A percentile compares a stretch with the other conserved stretches of the same genome.
Conservation (phyloP, 805 yeast genomes). For the Ogataea paraovalis region DNA sequence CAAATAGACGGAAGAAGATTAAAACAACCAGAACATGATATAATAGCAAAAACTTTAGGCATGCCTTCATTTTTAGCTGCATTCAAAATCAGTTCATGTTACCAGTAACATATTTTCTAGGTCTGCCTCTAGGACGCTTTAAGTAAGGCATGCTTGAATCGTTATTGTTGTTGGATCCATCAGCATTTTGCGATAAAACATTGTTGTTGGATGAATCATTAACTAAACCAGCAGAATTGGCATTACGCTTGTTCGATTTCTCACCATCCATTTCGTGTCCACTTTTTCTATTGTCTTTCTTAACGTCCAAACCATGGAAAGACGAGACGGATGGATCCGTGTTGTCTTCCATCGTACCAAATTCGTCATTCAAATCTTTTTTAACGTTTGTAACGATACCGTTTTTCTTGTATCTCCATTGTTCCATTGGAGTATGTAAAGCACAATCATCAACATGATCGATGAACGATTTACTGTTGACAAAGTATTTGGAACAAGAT, state of each 20-base stretch:
- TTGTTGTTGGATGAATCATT: background rate
- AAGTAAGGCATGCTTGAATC: conserved; percentile 9
- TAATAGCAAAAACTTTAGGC: too few species aligned
- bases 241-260: background rate
- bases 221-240: background rate
- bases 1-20: background rate
- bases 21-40: background rate
- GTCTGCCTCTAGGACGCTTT: conserved; percentile 26
- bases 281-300: background rate
- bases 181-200: background rate
- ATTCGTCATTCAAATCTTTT: conserved; percentile 19
- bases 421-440: conserved; percentile 30
- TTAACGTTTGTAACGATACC: conserved; percentile 28
- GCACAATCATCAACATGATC: conserved; percentile 68
- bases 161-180: background rate
- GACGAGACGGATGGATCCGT: background rate
- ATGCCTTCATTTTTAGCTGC: too few species aligned
- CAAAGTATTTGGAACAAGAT: conserved; percentile 56
- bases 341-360: background rate
- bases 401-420: conserved; percentile 31
- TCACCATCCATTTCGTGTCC: background rate
- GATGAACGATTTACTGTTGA: conserved; percentile 51
- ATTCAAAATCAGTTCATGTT: background rate
- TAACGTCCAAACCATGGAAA: background rate
- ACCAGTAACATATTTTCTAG: conserved; percentile 17